Evolutionary conservation across 1,284 basidiomycete species (phyloP), one percentile per base, ranked within the genome.

Genomic region (Ganoderma multipileum): DNA sequence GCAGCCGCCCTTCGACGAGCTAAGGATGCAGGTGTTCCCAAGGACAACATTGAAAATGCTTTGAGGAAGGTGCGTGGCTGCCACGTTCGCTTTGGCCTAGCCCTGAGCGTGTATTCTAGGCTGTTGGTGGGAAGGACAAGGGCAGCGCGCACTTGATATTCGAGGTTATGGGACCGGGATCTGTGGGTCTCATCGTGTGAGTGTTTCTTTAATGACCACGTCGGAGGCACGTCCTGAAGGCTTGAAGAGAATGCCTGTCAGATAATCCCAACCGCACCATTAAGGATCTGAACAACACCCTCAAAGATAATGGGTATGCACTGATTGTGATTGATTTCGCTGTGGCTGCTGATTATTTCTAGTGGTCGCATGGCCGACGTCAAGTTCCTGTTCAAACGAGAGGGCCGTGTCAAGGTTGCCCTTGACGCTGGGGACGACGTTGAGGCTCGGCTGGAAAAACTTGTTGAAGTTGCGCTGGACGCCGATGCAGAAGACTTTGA

Each of bases 101-200:
- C 44, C 1, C 39, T 30, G 44, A 39, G 47, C 39, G 33, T 33
- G 36, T 28, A 39, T 59, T 67, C 52, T 72, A 91, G 89, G 88
- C 85, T 18, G 80, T 81, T 39, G 84, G 84, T 20, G 83, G 80
- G 63, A 88, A 86, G 67, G 86, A 85, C 12, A 84, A 83, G 64
- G 83, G 82, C 11, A 86, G 85, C 16, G 84, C 87, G 68, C 80
- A 81, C 26, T 80, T 89, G 64, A 83, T 86, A 7, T 95, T 94
- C 76, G 94, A 95, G 79, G 93, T 88, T 3, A 83, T 95, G 60
- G 89, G 88, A 1, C 85, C 86, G 26, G 89, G 91, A 2, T 85
- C 87, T 41, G 86, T 93, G 47, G 94, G 91, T 1, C 78, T 95
- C 60, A 87, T 95, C 63, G 89, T 95, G 94, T 93, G 78, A 80